These are phyloP conservation scores for Achaetomiella virescens DNA, from an alignment of 495 filamentous ascomycete species.

Conservation along the genomic window DNA sequence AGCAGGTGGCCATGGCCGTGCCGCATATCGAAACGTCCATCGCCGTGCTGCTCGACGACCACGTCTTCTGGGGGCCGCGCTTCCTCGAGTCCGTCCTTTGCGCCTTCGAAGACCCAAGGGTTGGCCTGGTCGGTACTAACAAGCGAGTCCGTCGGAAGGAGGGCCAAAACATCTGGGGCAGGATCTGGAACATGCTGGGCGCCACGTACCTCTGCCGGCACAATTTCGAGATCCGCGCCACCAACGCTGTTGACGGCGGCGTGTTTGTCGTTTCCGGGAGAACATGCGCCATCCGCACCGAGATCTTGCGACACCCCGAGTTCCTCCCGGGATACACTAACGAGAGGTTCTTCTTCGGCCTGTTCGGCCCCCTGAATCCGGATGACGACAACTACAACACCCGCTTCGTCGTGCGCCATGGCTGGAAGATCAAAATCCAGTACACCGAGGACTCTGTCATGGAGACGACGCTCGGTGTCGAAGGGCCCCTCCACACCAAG, in stretches of 20 bases:
- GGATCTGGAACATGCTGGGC: constrained; percentile 49
- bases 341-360: constrained; percentile 48
- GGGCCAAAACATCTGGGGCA: constrained; percentile 23
- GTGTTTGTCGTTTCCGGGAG: constrained; percentile 52
- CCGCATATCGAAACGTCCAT: constrained; percentile 39
- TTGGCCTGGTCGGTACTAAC: constrained; percentile 50
- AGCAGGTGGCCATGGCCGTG: constrained; percentile 42
- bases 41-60: constrained; percentile 48
- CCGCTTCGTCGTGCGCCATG: constrained; percentile 50
- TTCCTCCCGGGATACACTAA: constrained; percentile 50
- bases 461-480: constrained; percentile 51
- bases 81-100: constrained; percentile 42
- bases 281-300: constrained; percentile 43
- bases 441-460: constrained; percentile 51
- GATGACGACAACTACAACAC: constrained; percentile 70
- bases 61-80: constrained; percentile 46
- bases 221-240: constrained; percentile 52
- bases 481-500: constrained; percentile 34
- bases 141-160: constrained; percentile 39
- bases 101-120: constrained; percentile 45
- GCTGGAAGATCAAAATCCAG: constrained; percentile 59
- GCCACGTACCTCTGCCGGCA: constrained; percentile 49
- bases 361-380: constrained; percentile 46
- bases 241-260: constrained; percentile 50
- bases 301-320: constrained; percentile 39